Evolutionary conservation across 345 rosid genomes (phyloP).

Genomic region (Salix brachista): DNA sequence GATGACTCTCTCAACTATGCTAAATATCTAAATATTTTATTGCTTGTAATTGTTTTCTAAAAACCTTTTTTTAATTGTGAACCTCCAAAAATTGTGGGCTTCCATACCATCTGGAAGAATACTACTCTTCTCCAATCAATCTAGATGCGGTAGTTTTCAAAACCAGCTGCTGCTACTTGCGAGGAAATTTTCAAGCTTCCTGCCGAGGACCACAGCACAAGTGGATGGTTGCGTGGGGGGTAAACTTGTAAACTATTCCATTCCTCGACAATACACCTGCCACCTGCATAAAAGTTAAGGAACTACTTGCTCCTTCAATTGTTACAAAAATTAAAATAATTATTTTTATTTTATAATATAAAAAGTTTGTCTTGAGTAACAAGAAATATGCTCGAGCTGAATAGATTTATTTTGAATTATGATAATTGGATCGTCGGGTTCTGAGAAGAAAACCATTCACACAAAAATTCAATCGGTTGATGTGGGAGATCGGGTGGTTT

Average conservation of each 20-base stretch:
- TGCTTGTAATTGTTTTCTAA: too few species aligned
- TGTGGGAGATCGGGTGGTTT: too few species aligned
- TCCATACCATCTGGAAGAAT: background rate
- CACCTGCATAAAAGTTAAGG: background rate
- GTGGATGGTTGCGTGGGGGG: background rate
- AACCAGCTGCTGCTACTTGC: background rate
- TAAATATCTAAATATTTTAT: too few species aligned
- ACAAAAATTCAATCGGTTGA: too few species aligned
- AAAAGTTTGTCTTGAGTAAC: background rate
- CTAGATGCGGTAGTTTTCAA: background rate
- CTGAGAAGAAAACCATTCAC: too few species aligned
- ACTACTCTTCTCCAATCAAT: background rate
- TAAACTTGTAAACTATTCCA: background rate
- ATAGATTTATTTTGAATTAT: background rate
- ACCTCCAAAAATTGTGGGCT: background rate
- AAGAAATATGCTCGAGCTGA: background rate
- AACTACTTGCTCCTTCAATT: background rate
- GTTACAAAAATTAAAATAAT: background rate
- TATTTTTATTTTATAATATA: background rate
- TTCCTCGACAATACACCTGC: background rate
- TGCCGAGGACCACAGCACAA: background rate
- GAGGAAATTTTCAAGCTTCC: background rate
- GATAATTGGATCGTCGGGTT: too few species aligned
- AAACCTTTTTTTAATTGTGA: too few species aligned
- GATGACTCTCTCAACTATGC: too few species aligned